Conservation (phyloP, 306 rosid genomes). For the Sindora glabra region DNA sequence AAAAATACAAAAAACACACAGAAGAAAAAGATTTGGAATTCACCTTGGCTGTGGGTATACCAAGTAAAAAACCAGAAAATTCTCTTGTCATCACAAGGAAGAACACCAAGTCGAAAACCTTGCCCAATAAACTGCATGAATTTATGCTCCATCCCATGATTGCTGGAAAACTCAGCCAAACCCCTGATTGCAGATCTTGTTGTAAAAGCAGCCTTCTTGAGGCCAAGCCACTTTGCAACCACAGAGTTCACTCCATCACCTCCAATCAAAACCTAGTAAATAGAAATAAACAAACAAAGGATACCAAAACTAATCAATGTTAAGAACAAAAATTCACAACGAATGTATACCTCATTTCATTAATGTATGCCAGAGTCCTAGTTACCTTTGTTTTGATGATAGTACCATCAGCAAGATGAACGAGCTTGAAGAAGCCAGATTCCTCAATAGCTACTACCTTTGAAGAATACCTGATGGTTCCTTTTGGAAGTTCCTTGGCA, state of each 20-base stretch:
- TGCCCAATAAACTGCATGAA: constrained; percentile 39
- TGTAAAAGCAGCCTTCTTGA: constrained; percentile 32
- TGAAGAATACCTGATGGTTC: constrained; percentile 58
- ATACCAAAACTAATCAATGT: not conserved
- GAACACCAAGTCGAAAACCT: constrained; percentile 45
- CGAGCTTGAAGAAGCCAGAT: constrained; percentile 41
- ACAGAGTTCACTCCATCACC: constrained; percentile 82
- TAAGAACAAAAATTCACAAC: not conserved
- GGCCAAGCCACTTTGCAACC: constrained; percentile 68
- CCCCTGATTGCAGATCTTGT: constrained; percentile 60
- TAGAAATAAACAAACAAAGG: not conserved
- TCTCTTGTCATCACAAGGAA: constrained; percentile 37
- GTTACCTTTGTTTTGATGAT: constrained; percentile 55
- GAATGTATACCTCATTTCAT: not conserved
- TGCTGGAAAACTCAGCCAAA: not conserved
- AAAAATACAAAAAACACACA: no score
- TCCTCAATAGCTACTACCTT: constrained; percentile 64
- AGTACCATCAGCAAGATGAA: constrained; percentile 66
- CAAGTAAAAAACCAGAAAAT: constrained; percentile 62
- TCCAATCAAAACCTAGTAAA: constrained; percentile 57
- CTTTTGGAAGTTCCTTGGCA: constrained; percentile 58
- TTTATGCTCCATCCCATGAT: constrained; percentile 29
- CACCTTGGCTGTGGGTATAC: constrained; percentile 52
- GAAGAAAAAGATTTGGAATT: no score
- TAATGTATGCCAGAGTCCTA: not conserved